These are phyloP conservation scores for Cadophora gregata DNA, from an alignment of 2,329 filamentous ascomycete species.

Conservation along the genomic window DNA sequence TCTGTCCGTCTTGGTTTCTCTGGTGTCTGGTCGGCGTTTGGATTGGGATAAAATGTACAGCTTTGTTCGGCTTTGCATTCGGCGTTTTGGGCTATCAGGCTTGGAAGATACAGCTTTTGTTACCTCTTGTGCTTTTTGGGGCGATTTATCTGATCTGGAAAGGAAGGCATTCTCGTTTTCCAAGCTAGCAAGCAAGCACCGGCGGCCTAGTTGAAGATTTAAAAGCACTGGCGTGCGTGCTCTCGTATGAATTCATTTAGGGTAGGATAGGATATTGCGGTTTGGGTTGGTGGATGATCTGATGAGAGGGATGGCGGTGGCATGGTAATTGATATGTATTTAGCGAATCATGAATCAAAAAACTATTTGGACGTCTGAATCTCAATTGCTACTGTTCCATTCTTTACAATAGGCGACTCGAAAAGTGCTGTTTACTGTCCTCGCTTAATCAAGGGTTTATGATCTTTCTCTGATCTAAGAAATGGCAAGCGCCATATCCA, in stretches of 20 bases:
- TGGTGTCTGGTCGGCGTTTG: slow-evolving; percentile 18
- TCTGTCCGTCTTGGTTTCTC: not conserved
- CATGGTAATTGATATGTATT: slow-evolving; percentile 8
- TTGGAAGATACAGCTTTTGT: slow-evolving; percentile 13
- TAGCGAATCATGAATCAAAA: slow-evolving; percentile 11
- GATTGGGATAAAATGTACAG: slow-evolving; percentile 21
- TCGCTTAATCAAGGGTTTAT: too few relatives aligned
- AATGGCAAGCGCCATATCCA: too few relatives aligned
- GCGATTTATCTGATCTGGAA: not conserved
- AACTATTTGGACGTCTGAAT: not conserved
- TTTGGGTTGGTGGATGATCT: not conserved
- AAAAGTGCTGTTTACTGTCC: too few relatives aligned
- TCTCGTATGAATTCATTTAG: not conserved
- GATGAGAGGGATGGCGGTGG: not conserved
- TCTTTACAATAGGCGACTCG: too few relatives aligned
- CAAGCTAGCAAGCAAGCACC: not conserved
- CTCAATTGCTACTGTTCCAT: not conserved
- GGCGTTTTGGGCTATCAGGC: slow-evolving; percentile 18
- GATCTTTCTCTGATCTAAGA: too few relatives aligned
- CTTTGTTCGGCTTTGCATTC: slow-evolving; percentile 15
- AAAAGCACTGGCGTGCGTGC: slow-evolving; percentile 1
- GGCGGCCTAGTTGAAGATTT: not conserved
- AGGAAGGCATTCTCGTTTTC: slow-evolving; percentile 8
- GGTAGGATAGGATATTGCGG: not conserved
- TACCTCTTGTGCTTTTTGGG: not conserved